Conservation (phyloP, 2,329 filamentous ascomycete genomes). For the Botryotinia globosa region DNA sequence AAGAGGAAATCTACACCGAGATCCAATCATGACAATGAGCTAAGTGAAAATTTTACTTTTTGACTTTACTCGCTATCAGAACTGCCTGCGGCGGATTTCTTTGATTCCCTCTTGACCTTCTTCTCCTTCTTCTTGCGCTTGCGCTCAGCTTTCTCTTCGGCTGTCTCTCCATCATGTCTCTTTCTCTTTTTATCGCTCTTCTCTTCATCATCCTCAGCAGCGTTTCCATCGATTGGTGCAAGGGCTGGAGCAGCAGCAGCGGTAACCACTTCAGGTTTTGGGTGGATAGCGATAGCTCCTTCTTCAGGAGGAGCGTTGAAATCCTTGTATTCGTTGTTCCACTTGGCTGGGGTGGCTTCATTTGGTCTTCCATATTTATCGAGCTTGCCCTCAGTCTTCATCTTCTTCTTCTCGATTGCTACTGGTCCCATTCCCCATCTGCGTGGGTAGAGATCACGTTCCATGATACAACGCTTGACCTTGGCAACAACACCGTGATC, state of each 20-base stretch:
- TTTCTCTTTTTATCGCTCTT: constrained; percentile 72
- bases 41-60: constrained; percentile 1
- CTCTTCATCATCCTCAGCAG: constrained; percentile 51
- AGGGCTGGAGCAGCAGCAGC: constrained; percentile 42
- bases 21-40: neutral
- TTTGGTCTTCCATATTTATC: constrained; percentile 96
- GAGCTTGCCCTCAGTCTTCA: constrained; percentile 96
- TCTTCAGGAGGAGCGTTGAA: constrained; percentile 58
- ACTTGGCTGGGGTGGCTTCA: constrained; percentile 88
- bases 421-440: constrained; percentile 95
- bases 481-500: constrained; percentile 98
- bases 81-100: constrained; percentile 43
- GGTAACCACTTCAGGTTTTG: constrained; percentile 41
- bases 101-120: constrained; percentile 50
- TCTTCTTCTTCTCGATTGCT: constrained; percentile 97
- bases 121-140: constrained; percentile 53
- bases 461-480: constrained; percentile 99
- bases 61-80: constrained; percentile 48
- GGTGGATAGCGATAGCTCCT: constrained; percentile 39
- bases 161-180: constrained; percentile 74
- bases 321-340: constrained; percentile 91
- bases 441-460: constrained; percentile 94
- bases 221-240: constrained; percentile 42
- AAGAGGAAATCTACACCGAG: neutral
- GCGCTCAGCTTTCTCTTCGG: constrained; percentile 59